Evolutionary conservation across 2,329 filamentous ascomycete genomes (phyloP), one percentile per base, ranked within the genome.

Genomic region (Xylaria sp.): DNA sequence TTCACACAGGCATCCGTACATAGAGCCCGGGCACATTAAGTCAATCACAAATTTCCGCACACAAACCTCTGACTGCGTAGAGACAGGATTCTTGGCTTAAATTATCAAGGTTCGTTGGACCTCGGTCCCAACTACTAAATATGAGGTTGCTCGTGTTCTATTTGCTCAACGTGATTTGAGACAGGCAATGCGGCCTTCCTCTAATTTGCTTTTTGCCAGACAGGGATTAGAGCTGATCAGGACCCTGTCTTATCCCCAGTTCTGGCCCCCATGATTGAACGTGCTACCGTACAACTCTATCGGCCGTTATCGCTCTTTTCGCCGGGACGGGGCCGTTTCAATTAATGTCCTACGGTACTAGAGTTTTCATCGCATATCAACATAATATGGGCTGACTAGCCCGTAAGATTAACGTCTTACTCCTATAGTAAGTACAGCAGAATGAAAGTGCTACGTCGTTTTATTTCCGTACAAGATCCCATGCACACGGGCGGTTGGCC

Each of bases 1-100:
- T 43, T 28, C 45, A 48, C 52, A 39, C 52, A 62, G 30, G 13
- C 48, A 46, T 18, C 28, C 52, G 68, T 70, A 70, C 62, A 68
- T 68, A 68, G 48, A 61, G 41, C 34, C 52, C 23, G 30, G 43
- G 60, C 56, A 48, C 25, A 57, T 39, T 23, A 30, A 41, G 60
- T 52, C 56, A 45, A 67, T 67, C 52, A 25, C 20, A 60, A 43
- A 50, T 10, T 20, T 32, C 55, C 57, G 23, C 39, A 56, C 30
- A 59, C 46, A 50, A 30, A 50, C 28, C 25, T 30, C 46, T n/a
- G n/a, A n/a, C n/a, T n/a, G n/a, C n/a, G n/a, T n/a, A 10, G 18
- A 15, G n/a, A 15, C 6, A 30, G 25, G 30, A 10, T 50, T 9
- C n/a, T n/a, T 30, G 10, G 43, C 15, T 23, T 25, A 20, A 46